Base-by-base conservation (phyloP, 331 rosid species). In the Cydonia oblonga region DNA sequence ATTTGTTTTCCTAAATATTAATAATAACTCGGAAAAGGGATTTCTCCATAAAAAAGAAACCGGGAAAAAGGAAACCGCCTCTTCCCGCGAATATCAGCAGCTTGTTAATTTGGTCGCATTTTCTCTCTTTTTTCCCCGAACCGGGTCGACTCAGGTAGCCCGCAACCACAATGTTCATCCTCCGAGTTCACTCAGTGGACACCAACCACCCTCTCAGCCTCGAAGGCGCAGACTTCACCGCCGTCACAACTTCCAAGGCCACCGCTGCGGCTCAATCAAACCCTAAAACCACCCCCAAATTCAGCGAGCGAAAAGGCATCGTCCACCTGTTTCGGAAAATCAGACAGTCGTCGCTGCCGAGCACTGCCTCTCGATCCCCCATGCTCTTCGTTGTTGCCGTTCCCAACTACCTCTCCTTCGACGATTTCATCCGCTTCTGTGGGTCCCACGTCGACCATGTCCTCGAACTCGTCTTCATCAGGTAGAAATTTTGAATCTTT, bases 111-210 rank as follows among this genome's bases (percentile, higher is more conserved):
- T 25, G 16, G 64, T 58, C 20, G 2, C 65, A 60, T 60, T 60
- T 60, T 26, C 33, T 29, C 9, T 60, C 2, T 56, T 9, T 9
- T 12, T 8, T 56, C 5, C 14, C 52, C 69, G 57, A 23, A 14
- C 25, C 72, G 72, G 73, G 71, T 66, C 81, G 67, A 60, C 66
- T 7, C 71, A 6, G 54, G 6, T 16, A 23, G 2, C 19, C 23
- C 65, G 1, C 65, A 57, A 57, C 20, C 54, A 18, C 54, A 19
- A 93, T 95, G 98, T 88, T 91, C 84, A 85, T 88, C 80, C 87
- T 95, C 70, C 89, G 87, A 83, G 89, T 95, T 30, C 98, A 95
- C 86, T 86, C 98, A 2, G 96, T 89, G 28, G 98, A 95, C 68
- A 26, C 85, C 52, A 90, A 85, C 14, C 87, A 81, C 53, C 81